phyloP scores from a whole-genome alignment of 1,139 yeast genomes.

The Hansenula anomala region DNA sequence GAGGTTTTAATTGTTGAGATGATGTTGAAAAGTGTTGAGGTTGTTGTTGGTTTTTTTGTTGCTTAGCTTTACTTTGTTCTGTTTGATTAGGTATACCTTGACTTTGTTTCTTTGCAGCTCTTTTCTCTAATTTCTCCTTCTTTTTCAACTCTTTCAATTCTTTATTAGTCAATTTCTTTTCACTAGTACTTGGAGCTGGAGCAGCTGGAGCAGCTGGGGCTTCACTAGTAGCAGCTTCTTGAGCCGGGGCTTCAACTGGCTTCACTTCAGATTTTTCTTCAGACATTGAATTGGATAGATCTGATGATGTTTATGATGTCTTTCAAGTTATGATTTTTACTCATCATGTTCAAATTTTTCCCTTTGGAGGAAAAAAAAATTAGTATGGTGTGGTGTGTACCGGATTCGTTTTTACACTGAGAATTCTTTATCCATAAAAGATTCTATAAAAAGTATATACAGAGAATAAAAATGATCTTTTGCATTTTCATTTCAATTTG shows the following conservation, averaged over 20 bases:
- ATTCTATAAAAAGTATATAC: too few species aligned
- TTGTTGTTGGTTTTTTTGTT: conserved; percentile 31
- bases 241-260: background rate
- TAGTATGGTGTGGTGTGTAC: too few species aligned
- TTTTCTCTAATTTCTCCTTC: conserved; percentile 84
- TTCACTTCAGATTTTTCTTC: conserved; percentile 1
- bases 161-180: conserved; percentile 55
- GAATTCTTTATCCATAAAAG: too few species aligned
- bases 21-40: too few species aligned
- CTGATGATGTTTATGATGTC: too few species aligned
- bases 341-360: background rate
- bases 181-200: conserved; percentile 7
- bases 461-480: too few species aligned
- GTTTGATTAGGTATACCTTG: conserved; percentile 38
- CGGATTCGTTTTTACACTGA: too few species aligned
- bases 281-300: conserved; percentile 7
- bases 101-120: conserved; percentile 65
- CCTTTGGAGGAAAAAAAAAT: too few species aligned
- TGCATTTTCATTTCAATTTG: too few species aligned
- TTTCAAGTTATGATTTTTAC: background rate
- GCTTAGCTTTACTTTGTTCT: conserved; percentile 34
- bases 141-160: conserved; percentile 85
- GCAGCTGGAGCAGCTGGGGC: conserved; percentile 3
- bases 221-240: conserved; percentile 4
- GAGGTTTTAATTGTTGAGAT: conserved; percentile 13